These are phyloP conservation scores for Cryoendolithus antarcticus DNA, from an alignment of 2,329 filamentous ascomycete genomes.

Conservation along the genomic window DNA sequence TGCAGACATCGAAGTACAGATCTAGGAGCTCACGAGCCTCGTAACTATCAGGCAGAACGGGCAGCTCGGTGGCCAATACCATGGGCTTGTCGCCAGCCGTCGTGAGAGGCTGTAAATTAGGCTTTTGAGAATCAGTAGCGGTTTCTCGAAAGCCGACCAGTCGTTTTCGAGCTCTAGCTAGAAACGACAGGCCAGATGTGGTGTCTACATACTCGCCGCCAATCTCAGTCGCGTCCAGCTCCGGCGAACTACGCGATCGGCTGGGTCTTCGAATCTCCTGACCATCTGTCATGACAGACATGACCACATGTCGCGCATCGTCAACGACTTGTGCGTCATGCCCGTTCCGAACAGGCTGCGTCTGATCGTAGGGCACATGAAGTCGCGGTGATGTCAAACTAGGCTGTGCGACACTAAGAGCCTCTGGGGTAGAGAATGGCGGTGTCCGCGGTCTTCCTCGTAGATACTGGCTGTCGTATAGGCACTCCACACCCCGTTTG, in stretches of 20 bases:
- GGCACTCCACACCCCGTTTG: conserved; percentile 23
- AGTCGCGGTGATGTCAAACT: background rate
- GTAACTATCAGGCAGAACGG: conserved; percentile 19
- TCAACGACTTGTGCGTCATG: too few relatives aligned
- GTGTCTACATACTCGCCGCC: conserved; percentile 45
- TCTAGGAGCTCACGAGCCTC: conserved; percentile 34
- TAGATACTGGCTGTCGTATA: conserved; percentile 36
- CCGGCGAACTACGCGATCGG: conserved; percentile 27
- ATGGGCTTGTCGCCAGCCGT: conserved; percentile 42
- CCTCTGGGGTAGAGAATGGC: conserved; percentile 16
- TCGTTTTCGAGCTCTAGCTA: conserved; percentile 57
- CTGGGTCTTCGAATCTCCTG: background rate
- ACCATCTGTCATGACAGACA: too few relatives aligned
- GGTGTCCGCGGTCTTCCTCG: conserved; percentile 30
- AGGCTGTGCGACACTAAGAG: conserved; percentile 3
- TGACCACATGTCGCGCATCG: too few relatives aligned
- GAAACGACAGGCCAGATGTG: conserved; percentile 40
- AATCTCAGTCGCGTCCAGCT: conserved; percentile 36
- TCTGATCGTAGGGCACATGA: background rate
- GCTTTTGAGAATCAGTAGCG: conserved; percentile 15
- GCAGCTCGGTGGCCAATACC: conserved; percentile 23
- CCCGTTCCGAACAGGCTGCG: too few relatives aligned
- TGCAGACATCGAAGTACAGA: conserved; percentile 48
- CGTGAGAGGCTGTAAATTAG: conserved; percentile 30
- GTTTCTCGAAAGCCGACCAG: conserved; percentile 42